phyloP scores from a whole-genome alignment of 2,329 filamentous ascomycete genomes.

The Exophiala sp. region DNA sequence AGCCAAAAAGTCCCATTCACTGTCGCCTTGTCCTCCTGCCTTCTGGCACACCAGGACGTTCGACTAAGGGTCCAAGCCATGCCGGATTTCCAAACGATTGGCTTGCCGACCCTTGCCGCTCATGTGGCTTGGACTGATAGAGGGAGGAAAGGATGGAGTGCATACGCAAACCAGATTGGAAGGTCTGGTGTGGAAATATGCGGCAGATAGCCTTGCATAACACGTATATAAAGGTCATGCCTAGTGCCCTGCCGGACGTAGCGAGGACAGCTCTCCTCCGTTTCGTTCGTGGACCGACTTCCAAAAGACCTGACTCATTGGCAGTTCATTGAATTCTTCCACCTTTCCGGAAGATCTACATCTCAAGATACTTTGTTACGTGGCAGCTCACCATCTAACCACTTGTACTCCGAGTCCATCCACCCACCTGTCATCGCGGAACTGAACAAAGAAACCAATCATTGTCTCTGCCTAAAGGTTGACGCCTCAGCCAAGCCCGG shows the following conservation, averaged over 20 bases:
- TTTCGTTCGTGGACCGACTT: constrained; percentile 2
- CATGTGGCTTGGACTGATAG: constrained; percentile 20
- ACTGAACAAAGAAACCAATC: background rate
- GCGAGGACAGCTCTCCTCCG: constrained; percentile 6
- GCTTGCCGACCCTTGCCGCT: constrained; percentile 16
- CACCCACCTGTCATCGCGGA: no score
- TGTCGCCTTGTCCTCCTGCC: constrained; percentile 10
- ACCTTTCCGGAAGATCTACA: background rate
- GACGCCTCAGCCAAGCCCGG: background rate
- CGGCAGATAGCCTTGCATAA: constrained; percentile 19
- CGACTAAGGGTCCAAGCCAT: constrained; percentile 12
- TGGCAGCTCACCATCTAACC: no score
- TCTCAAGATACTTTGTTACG: no score
- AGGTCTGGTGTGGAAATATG: background rate
- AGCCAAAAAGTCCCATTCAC: background rate
- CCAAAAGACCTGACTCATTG: background rate
- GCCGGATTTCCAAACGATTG: constrained; percentile 11
- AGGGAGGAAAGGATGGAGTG: constrained; percentile 1
- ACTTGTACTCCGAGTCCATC: no score
- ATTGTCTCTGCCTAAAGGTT: background rate
- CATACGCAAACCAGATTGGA: constrained; percentile 4
- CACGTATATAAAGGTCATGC: constrained; percentile 13
- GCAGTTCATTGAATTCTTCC: background rate
- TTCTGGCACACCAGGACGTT: constrained; percentile 3
- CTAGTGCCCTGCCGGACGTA: constrained; percentile 9